A percentile compares a stretch with the other conserved stretches of the same genome.
These are phyloP conservation scores for Funneliformis caledonium DNA, from an alignment of 371 early-diverging fungal species.

Conservation along the genomic window DNA sequence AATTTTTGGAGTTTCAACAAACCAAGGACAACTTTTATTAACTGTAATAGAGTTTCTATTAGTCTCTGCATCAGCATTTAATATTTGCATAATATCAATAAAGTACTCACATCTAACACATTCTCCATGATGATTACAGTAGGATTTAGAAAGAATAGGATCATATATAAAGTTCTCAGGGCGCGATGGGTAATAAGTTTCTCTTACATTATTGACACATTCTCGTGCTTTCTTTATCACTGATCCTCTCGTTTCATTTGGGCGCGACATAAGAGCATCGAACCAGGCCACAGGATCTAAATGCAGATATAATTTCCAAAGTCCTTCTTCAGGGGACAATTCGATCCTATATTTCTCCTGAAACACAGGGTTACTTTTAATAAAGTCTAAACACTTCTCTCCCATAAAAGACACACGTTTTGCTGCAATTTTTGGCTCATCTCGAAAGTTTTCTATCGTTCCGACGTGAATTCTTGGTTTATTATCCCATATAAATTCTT, in stretches of 20 bases:
- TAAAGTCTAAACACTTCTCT: neutral
- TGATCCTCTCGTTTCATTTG: too few species aligned
- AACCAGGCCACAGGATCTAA: too few species aligned
- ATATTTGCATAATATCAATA: neutral
- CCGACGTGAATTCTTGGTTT: too few species aligned
- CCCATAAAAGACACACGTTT: neutral
- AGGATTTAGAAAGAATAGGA: slow-evolving; percentile 3
- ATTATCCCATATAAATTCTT: too few species aligned
- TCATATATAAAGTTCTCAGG: neutral
- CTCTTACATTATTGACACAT: neutral
- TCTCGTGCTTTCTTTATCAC: too few species aligned
- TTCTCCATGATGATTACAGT: slow-evolving; percentile 1
- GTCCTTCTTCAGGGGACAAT: neutral
- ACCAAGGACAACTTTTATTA: neutral
- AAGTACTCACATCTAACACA: slow-evolving; percentile 2
- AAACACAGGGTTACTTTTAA: slow-evolving; percentile 1
- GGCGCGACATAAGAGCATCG: too few species aligned
- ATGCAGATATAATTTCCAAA: too few species aligned
- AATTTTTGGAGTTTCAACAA: neutral
- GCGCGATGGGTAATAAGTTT: too few species aligned
- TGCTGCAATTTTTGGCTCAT: neutral
- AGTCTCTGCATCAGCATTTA: neutral
- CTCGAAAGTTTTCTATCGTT: neutral
- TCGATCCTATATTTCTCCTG: slow-evolving; percentile 13
- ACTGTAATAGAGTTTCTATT: neutral